These are phyloP conservation scores for Chalaropsis ovoidea DNA, from an alignment of 2,329 filamentous ascomycete species.

Conservation along the genomic window DNA sequence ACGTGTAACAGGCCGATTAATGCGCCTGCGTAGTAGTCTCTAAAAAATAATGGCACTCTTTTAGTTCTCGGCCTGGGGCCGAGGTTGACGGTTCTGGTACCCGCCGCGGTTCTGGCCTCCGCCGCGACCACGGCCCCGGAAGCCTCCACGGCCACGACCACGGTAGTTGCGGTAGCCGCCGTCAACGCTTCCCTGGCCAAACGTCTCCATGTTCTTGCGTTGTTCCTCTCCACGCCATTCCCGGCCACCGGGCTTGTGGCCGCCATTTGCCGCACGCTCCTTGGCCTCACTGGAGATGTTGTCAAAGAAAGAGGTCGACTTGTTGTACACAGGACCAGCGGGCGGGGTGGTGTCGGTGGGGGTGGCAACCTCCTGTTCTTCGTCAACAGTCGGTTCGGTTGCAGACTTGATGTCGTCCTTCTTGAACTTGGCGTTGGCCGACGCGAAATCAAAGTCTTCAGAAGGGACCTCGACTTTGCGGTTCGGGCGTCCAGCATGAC, in stretches of 20 bases:
- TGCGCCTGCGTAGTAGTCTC: background rate
- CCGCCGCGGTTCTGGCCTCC: constrained; percentile 35
- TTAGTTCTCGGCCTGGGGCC: constrained; percentile 15
- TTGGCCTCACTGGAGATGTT: constrained; percentile 93
- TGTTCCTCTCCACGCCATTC: constrained; percentile 91
- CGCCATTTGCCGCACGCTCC: constrained; percentile 66
- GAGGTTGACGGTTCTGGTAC: constrained; percentile 24
- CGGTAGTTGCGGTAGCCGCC: constrained; percentile 66
- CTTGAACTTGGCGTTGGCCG: constrained; percentile 41
- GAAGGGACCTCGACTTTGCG: constrained; percentile 79
- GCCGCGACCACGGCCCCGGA: constrained; percentile 39
- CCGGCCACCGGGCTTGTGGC: constrained; percentile 61
- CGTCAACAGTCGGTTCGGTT: constrained; percentile 23
- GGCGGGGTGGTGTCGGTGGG: constrained; percentile 36
- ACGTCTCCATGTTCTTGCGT: constrained; percentile 93
- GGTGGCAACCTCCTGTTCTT: constrained; percentile 58
- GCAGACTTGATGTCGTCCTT: constrained; percentile 30
- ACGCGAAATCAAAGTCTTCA: constrained; percentile 83
- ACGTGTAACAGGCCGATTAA: background rate
- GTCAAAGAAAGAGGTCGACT: constrained; percentile 85
- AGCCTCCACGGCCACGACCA: constrained; percentile 61
- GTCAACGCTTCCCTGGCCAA: constrained; percentile 92
- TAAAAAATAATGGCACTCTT: background rate
- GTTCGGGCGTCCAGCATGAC: constrained; percentile 33
- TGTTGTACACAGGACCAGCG: constrained; percentile 60